Evolutionary conservation across 768 basidiomycete genomes (phyloP).

Genomic region (Tylopilus felleus): DNA sequence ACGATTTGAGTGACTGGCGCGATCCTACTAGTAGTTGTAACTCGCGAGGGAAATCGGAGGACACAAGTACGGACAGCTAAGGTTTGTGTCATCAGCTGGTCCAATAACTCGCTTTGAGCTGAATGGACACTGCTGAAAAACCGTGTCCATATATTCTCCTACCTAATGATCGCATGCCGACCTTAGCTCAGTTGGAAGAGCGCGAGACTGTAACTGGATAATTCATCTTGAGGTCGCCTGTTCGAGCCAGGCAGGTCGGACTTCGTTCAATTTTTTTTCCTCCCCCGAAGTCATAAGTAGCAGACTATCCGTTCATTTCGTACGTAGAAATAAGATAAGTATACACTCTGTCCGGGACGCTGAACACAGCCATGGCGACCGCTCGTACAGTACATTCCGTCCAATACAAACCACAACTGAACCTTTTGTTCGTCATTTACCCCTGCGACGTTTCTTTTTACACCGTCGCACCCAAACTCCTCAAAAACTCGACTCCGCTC

Average conservation of each 20-base stretch:
- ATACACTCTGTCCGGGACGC: background rate
- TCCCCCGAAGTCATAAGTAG: background rate
- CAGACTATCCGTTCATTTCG: background rate
- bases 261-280: background rate
- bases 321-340: background rate
- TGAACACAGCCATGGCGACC: background rate
- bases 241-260: conserved; percentile 43
- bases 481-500: conserved; percentile 19
- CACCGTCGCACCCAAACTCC: conserved; percentile 17
- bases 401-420: background rate
- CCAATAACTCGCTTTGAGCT: too few relatives aligned
- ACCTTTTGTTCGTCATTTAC: background rate
- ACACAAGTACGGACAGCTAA: too few relatives aligned
- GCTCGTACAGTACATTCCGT: background rate
- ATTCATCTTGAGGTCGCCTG: conserved; percentile 43
- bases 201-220: conserved; percentile 41
- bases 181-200: conserved; percentile 48
- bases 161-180: background rate
- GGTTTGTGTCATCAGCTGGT: too few relatives aligned
- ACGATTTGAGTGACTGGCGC: too few relatives aligned
- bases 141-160: too few relatives aligned
- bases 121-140: too few relatives aligned
- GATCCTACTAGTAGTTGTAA: too few relatives aligned
- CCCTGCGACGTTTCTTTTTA: background rate
- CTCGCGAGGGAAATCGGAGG: too few relatives aligned